A percentile compares a stretch with the other conserved stretches of the same genome.
Conservation (phyloP, 225 moss, liverwort and hornwort species). For the Antitrichia curtipendula region DNA sequence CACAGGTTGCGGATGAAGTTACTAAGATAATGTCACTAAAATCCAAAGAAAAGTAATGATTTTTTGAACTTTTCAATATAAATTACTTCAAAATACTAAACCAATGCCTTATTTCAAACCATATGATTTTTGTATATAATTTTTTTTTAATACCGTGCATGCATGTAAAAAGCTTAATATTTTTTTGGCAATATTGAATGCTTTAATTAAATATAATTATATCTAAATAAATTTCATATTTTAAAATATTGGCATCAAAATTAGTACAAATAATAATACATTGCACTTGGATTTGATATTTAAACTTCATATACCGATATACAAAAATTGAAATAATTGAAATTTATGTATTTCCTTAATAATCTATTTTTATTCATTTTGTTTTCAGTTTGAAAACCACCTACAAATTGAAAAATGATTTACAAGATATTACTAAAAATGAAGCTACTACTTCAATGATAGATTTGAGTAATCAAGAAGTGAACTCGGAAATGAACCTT, state of each 20-base stretch:
- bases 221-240: neutral
- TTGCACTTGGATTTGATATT: neutral
- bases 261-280: neutral
- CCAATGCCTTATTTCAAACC: neutral
- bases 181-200: accelerated
- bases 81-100: neutral
- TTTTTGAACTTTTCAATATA: no score
- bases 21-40: neutral
- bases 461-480: neutral
- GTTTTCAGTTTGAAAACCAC: neutral
- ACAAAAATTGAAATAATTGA: neutral
- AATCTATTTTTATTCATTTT: neutral
- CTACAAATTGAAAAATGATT: neutral
- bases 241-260: no score
- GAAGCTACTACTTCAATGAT: neutral
- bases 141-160: neutral
- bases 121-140: no score
- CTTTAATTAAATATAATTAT: neutral
- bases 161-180: neutral
- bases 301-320: neutral
- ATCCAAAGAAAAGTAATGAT: neutral
- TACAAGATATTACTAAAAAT: neutral
- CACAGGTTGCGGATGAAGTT: neutral
- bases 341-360: neutral
- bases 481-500: neutral